phyloP scores from a whole-genome alignment of 768 basidiomycete species.

The Leccinum incarnatum region DNA sequence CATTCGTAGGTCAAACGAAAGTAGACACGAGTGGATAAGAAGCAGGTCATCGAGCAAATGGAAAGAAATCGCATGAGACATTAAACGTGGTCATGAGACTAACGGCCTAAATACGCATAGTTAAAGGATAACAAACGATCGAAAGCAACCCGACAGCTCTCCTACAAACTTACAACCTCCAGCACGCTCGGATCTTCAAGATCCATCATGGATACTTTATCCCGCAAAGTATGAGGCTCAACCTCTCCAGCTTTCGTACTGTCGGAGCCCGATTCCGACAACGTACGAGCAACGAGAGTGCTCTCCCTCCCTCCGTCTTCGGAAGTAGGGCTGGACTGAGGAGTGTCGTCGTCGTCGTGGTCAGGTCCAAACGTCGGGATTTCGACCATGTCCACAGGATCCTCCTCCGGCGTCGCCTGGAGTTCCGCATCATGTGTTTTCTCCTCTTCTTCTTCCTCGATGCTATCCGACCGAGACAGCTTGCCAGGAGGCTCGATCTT shows the following conservation, averaged over 20 bases:
- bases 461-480: constrained; percentile 31
- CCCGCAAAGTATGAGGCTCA: constrained; percentile 24
- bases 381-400: constrained; percentile 1
- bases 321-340: constrained; percentile 1
- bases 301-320: constrained; percentile 24
- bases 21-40: neutral
- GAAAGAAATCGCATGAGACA: neutral
- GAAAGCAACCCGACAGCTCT: neutral
- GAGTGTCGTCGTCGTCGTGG: constrained; percentile 2
- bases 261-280: constrained; percentile 30
- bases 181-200: constrained; percentile 24
- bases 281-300: constrained; percentile 24
- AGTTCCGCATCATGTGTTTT: constrained; percentile 16
- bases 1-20: constrained; percentile 11
- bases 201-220: constrained; percentile 25
- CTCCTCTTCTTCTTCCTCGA: constrained; percentile 31
- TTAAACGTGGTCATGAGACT: constrained; percentile 1
- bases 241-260: constrained; percentile 25
- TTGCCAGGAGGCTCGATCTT: constrained; percentile 24
- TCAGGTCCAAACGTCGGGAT: neutral
- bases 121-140: constrained; percentile 13
- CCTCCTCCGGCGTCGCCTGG: neutral
- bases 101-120: constrained; percentile 26
- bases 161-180: constrained; percentile 16
- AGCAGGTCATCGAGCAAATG: neutral